Evolutionary conservation across 176 grass and related monocot genomes (phyloP).

Genomic region (Neostapfia colusana): DNA sequence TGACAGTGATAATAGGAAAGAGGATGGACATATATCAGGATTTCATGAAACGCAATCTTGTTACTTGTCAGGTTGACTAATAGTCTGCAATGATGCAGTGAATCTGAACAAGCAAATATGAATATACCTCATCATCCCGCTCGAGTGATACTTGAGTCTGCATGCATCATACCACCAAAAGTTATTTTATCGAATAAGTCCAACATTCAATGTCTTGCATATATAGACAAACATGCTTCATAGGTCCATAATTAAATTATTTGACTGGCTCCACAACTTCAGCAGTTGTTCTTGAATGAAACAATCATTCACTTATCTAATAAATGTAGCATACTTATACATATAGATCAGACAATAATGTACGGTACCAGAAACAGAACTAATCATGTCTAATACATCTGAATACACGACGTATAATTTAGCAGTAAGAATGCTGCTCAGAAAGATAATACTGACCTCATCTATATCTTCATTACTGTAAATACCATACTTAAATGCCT

Average conservation of each 20-base stretch:
- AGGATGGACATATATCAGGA: not conserved
- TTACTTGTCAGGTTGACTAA: not conserved
- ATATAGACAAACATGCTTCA: not conserved
- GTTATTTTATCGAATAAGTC: slow-evolving; percentile 1
- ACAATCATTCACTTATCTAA: not conserved
- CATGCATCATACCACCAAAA: slow-evolving; percentile 42
- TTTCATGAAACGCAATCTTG: slow-evolving; percentile 5
- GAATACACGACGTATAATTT: slow-evolving; percentile 5
- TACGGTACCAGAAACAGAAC: not conserved
- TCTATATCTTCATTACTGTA: slow-evolving; percentile 85
- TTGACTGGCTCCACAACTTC: not conserved
- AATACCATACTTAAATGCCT: slow-evolving; percentile 87
- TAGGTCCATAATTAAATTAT: slow-evolving; percentile 2
- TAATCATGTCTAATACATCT: slow-evolving; percentile 20
- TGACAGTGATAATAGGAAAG: slow-evolving; percentile 23
- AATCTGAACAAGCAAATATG: slow-evolving; percentile 18
- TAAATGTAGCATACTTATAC: not conserved
- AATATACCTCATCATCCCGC: slow-evolving; percentile 82
- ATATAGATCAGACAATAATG: slow-evolving; percentile 6
- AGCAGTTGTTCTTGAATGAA: not conserved
- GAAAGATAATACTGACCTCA: slow-evolving; percentile 55
- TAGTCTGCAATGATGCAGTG: slow-evolving; percentile 18
- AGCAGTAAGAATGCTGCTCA: slow-evolving; percentile 9
- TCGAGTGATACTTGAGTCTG: slow-evolving; percentile 80
- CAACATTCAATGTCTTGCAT: not conserved